Conservation (phyloP, 768 basidiomycete species). For the Chalciporus piperatus region DNA sequence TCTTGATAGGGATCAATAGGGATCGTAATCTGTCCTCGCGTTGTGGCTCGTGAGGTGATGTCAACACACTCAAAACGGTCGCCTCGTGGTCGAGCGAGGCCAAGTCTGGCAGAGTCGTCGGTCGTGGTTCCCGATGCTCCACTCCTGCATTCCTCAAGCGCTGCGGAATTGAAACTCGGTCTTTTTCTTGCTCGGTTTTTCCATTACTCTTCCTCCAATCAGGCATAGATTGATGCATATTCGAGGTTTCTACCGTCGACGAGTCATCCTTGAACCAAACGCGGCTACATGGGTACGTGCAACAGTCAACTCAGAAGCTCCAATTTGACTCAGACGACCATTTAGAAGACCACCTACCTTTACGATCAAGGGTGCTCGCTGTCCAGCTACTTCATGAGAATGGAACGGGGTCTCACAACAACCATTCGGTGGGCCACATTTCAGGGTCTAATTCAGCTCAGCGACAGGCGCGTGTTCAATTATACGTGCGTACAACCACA, state of each 20-base stretch:
- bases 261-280: constrained; percentile 9
- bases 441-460: constrained; percentile 28
- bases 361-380: constrained; percentile 27
- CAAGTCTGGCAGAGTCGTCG: neutral
- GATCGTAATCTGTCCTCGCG: neutral
- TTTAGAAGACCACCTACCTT: constrained; percentile 21
- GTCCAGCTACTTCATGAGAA: constrained; percentile 25
- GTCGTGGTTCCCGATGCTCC: neutral
- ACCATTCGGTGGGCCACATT: constrained; percentile 22
- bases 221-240: constrained; percentile 1
- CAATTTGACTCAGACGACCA: constrained; percentile 20
- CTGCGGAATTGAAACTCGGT: constrained; percentile 2
- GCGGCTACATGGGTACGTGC: constrained; percentile 7
- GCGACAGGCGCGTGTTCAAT: constrained; percentile 20
- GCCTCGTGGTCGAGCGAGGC: neutral
- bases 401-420: constrained; percentile 25
- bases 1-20: neutral
- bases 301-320: constrained; percentile 7
- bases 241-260: constrained; percentile 17
- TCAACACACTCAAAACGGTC: neutral
- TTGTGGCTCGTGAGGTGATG: neutral
- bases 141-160: constrained; percentile 6
- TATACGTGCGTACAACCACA: constrained; percentile 17
- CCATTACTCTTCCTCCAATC: constrained; percentile 3
- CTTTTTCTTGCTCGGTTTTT: neutral